Percentiles rank a stretch among this genome's conserved stretches.
Conservation (phyloP, 371 early-diverging fungal species). For the Phascolomyces articulosus region DNA sequence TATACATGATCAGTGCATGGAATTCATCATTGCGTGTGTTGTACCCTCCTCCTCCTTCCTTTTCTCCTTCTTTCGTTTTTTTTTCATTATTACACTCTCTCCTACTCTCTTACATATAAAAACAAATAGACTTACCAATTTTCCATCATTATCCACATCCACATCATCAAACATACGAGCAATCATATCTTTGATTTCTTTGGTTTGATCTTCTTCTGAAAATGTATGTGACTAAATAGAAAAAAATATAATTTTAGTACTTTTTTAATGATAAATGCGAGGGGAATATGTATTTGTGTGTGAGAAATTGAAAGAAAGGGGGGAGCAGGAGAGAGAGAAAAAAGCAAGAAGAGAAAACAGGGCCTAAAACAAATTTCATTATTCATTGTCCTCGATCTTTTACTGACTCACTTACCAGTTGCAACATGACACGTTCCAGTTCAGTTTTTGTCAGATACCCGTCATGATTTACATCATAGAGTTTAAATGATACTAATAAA, state of each 20-base stretch:
- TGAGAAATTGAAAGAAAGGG: too few relatives aligned
- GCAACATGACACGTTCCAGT: constrained; percentile 71
- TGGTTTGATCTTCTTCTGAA: constrained; percentile 73
- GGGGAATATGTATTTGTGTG: too few relatives aligned
- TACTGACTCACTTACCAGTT: constrained; percentile 58
- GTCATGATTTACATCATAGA: constrained; percentile 84
- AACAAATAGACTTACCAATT: constrained; percentile 51
- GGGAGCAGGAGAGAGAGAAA: too few relatives aligned
- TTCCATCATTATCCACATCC: constrained; percentile 84
- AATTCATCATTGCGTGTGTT: too few relatives aligned
- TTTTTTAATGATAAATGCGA: not conserved
- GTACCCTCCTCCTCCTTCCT: not conserved
- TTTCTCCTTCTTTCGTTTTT: too few relatives aligned
- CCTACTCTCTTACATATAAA: not conserved
- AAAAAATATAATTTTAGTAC: not conserved
- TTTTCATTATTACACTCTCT: too few relatives aligned
- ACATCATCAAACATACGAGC: constrained; percentile 78
- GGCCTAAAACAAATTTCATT: not conserved
- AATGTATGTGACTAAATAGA: constrained; percentile 56
- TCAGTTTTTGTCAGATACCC: constrained; percentile 79
- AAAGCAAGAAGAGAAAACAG: too few relatives aligned
- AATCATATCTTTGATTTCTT: constrained; percentile 67
- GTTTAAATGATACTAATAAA: constrained; percentile 73
- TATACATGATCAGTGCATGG: too few relatives aligned
- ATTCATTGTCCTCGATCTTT: too few relatives aligned